These are phyloP conservation scores for Hericium coralloides DNA, from an alignment of 768 basidiomycete species.

Conservation along the genomic window DNA sequence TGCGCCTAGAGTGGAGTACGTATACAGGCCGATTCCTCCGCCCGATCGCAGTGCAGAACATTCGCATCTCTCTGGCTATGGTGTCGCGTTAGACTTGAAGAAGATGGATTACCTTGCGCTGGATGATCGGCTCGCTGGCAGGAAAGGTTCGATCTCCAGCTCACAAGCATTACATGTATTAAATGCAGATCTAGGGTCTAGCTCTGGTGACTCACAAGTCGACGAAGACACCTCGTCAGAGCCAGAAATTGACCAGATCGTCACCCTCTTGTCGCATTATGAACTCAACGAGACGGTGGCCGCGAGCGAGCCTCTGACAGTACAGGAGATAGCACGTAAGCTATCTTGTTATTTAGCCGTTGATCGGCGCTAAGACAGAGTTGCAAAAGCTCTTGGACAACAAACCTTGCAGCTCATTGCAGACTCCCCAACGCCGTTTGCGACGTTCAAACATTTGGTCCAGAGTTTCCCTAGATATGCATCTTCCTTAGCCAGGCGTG, in stretches of 20 bases:
- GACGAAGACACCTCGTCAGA: constrained; percentile 29
- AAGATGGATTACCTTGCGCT: constrained; percentile 94
- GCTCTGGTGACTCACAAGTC: constrained; percentile 14
- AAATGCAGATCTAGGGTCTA: too few species aligned
- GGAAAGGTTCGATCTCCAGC: constrained; percentile 9
- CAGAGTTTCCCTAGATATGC: constrained; percentile 91
- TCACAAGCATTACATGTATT: not conserved
- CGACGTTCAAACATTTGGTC: constrained; percentile 55
- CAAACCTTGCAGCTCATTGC: constrained; percentile 72
- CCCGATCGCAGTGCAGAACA: constrained; percentile 14
- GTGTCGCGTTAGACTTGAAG: constrained; percentile 88
- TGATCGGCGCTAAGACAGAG: not conserved
- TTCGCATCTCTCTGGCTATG: constrained; percentile 75
- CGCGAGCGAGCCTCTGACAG: not conserved
- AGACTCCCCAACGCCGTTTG: constrained; percentile 43
- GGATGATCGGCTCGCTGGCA: constrained; percentile 62
- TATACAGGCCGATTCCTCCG: constrained; percentile 62
- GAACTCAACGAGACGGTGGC: not conserved
- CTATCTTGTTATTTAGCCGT: not conserved
- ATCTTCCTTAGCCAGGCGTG: constrained; percentile 60
- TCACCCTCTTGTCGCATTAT: not conserved
- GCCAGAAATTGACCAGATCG: not conserved
- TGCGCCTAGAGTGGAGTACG: constrained; percentile 52
- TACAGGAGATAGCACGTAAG: not conserved
- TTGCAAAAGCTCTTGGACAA: constrained; percentile 49